These are phyloP conservation scores for Petrea volubilis DNA, from an alignment of 257 asterid genomes.

Conservation along the genomic window DNA sequence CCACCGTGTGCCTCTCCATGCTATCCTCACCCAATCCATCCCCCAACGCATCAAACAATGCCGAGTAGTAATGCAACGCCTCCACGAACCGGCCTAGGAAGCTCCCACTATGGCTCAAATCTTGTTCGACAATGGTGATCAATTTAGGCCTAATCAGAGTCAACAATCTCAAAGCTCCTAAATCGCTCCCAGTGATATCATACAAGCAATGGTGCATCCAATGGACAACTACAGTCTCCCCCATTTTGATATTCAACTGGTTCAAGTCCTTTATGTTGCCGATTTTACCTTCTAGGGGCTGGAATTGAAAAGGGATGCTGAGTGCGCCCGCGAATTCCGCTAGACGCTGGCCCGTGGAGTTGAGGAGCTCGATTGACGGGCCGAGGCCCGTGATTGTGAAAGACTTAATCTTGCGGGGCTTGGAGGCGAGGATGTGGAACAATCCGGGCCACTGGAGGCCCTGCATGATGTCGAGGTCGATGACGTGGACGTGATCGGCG, in stretches of 20 bases:
- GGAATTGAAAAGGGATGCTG: constrained; percentile 70
- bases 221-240: constrained; percentile 72
- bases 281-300: constrained; percentile 66
- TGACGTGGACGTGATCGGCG: constrained; percentile 85
- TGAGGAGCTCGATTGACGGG: constrained; percentile 59
- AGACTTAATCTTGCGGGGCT: constrained; percentile 52
- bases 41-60: constrained; percentile 84
- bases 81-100: constrained; percentile 80
- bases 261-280: constrained; percentile 50
- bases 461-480: constrained; percentile 96
- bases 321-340: constrained; percentile 75
- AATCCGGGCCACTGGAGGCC: constrained; percentile 99
- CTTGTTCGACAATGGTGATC: constrained; percentile 82
- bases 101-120: constrained; percentile 62
- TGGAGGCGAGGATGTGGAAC: constrained; percentile 80
- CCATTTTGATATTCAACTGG: constrained; percentile 46
- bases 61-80: constrained; percentile 86
- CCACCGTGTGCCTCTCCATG: constrained; percentile 82
- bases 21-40: constrained; percentile 73
- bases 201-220: constrained; percentile 94
- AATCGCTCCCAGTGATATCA: constrained; percentile 80
- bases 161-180: constrained; percentile 51
- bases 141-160: constrained; percentile 60
- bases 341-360: constrained; percentile 70
- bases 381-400: constrained; percentile 78